Base-by-base conservation (phyloP, 345 rosid genomes). In the Reutealis trisperma region DNA sequence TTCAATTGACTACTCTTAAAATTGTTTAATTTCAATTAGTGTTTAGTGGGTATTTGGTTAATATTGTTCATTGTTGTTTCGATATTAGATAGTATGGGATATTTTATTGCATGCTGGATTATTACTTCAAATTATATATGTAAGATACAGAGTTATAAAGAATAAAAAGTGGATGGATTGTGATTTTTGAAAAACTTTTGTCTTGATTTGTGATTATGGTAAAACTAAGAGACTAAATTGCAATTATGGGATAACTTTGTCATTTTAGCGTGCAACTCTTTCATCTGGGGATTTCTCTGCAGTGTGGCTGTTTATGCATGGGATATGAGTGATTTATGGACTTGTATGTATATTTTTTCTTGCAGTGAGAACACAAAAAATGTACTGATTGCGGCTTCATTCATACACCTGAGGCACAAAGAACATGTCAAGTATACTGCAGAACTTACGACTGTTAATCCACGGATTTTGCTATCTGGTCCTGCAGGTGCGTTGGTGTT, bases 391-490 rank as follows among this genome's bases (percentile, higher is more conserved):
- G 86, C 91, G 22, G 93, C 96, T 81, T 92, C 96, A 73, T 86
- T 82, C 83, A 86, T 94, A 84, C 97, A 92, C 86, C 81, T 94
- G 86, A 91, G 86, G 92, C 93, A 88, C 75, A 89, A 87, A 85
- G 91, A 87, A 76, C 85, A 88, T 85, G 94, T 78, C 5, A 89
- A 91, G 73, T 94, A 87, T 84, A 87, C 96, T 47, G 87, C 92
- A 64, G 89, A 91, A 12, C 89, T 94, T 70, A 79, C 88, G 45
- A 86, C 92, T 65, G 86, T 94, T 65, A 87, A 89, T 79, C 98
- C 98, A 27, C 88, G 94, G 73, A 92, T 94, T 79, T 85, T 94
- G 89, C 93, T 94, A 41, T 94, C 98, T 77, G 96, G 98, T 66
- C 98, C 98, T 32, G 91, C 96, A 82, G 98, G 98, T 94, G 37